phyloP scores from a whole-genome alignment of 2,329 filamentous ascomycete genomes.

The Lecanoromycetidae sp. region DNA sequence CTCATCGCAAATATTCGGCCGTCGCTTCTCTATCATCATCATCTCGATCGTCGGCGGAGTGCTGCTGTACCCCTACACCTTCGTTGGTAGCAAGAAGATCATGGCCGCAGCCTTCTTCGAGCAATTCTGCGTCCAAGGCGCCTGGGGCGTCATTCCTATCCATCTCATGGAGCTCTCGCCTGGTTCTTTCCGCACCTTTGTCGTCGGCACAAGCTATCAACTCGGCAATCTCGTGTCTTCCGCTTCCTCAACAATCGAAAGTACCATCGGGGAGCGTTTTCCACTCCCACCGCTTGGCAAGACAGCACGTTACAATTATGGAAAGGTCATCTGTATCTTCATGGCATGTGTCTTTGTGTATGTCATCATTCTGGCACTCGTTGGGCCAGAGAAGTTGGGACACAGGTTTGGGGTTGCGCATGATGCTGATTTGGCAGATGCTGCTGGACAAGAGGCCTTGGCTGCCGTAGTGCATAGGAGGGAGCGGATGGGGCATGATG shows the following conservation, averaged over 20 bases:
- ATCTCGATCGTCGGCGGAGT: conserved; percentile 57
- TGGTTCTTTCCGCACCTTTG: conserved; percentile 48
- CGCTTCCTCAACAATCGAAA: conserved; percentile 61
- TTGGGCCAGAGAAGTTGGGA: conserved; percentile 39
- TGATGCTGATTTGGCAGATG: conserved; percentile 35
- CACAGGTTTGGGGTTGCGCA: conserved; percentile 36
- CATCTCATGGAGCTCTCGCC: conserved; percentile 54
- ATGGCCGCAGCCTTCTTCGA: conserved; percentile 77
- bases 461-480: conserved; percentile 5
- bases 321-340: conserved; percentile 79
- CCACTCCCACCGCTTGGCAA: conserved; percentile 46
- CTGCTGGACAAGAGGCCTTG: conserved; percentile 26
- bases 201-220: conserved; percentile 52
- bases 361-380: conserved; percentile 38
- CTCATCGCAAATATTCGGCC: conserved; percentile 55
- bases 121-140: conserved; percentile 66
- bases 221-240: conserved; percentile 50
- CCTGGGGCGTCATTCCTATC: conserved; percentile 64
- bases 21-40: conserved; percentile 55
- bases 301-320: conserved; percentile 54
- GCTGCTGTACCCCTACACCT: conserved; percentile 73
- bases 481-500: not conserved
- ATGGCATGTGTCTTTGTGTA: conserved; percentile 70
- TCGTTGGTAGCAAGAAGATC: conserved; percentile 47
- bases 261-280: conserved; percentile 61